phyloP scores from a whole-genome alignment of 2,329 filamentous ascomycete species.

The Apiospora marii region DNA sequence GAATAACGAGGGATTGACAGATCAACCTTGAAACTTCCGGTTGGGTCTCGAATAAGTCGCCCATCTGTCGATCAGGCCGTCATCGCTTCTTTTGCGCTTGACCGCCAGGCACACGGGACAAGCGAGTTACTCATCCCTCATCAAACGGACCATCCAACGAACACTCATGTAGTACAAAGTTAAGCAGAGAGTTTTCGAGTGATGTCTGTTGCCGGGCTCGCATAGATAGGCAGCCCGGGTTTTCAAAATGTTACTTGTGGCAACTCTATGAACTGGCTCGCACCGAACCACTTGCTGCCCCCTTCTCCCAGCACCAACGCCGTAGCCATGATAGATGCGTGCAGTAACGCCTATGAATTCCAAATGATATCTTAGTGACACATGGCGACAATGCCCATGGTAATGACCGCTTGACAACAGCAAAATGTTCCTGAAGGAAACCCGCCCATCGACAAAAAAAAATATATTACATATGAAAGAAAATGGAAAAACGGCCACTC shows the following conservation, averaged over 20 bases:
- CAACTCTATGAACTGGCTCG: conserved; percentile 6
- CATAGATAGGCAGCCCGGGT: background rate
- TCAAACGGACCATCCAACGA: background rate
- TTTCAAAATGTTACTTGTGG: background rate
- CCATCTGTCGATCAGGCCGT: background rate
- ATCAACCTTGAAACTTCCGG: background rate
- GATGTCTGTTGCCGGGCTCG: background rate
- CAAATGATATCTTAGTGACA: conserved; percentile 18
- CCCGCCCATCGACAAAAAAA: background rate
- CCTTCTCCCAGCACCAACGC: conserved; percentile 14
- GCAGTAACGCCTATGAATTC: conserved; percentile 7
- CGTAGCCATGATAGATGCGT: conserved; percentile 12
- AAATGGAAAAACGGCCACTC: background rate
- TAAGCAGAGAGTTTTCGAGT: background rate
- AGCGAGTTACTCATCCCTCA: background rate
- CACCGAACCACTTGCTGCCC: background rate
- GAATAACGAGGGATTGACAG: background rate
- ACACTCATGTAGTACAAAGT: too few relatives aligned
- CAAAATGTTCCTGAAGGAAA: background rate
- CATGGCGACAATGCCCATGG: background rate
- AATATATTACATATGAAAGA: background rate
- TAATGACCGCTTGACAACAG: background rate
- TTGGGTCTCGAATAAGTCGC: background rate
- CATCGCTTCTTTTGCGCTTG: background rate
- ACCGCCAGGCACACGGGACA: background rate